Conservation (phyloP, 2,329 filamentous ascomycete species). For the Penicillium sp. region DNA sequence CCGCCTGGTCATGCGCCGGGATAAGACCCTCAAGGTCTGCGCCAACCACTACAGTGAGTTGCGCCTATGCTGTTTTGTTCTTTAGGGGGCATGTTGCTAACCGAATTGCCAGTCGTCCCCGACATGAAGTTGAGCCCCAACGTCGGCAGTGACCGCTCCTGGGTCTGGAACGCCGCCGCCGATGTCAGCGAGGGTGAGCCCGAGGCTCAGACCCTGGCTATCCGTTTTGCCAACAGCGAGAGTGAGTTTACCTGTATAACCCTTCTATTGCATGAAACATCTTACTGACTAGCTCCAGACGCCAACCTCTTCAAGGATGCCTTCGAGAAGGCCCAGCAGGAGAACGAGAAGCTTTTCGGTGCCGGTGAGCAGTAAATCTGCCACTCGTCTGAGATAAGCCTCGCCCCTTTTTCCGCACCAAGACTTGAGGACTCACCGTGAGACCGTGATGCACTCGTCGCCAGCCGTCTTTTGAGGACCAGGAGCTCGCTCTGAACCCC, state of each 20-base stretch:
- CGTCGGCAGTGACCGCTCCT: constrained; percentile 95
- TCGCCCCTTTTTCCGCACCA: constrained; percentile 2
- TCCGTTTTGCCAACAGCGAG: constrained; percentile 95
- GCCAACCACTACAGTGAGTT: constrained; percentile 97
- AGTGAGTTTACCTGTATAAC: constrained; percentile 59
- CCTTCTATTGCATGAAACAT: not conserved
- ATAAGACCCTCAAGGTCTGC: constrained; percentile 99
- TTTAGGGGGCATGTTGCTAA: not conserved
- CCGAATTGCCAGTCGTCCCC: constrained; percentile 68
- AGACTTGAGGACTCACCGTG: constrained; percentile 4
- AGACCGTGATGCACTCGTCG: constrained; percentile 7
- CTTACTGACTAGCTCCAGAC: constrained; percentile 54
- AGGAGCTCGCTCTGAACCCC: constrained; percentile 13
- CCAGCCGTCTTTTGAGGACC: constrained; percentile 12
- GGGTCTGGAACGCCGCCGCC: constrained; percentile 98
- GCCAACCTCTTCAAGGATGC: constrained; percentile 97
- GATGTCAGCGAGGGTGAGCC: constrained; percentile 98
- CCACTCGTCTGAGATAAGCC: not conserved
- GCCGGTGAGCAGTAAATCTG: constrained; percentile 45
- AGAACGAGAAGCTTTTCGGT: constrained; percentile 82
- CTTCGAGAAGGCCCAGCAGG: constrained; percentile 94
- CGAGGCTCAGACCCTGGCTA: constrained; percentile 92
- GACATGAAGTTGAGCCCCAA: constrained; percentile 99
- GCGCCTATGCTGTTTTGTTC: not conserved
- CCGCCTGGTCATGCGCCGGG: constrained; percentile 93